Base-by-base conservation (phyloP, 2,329 filamentous ascomycete species). In the Clarireedia homoeocarpa region DNA sequence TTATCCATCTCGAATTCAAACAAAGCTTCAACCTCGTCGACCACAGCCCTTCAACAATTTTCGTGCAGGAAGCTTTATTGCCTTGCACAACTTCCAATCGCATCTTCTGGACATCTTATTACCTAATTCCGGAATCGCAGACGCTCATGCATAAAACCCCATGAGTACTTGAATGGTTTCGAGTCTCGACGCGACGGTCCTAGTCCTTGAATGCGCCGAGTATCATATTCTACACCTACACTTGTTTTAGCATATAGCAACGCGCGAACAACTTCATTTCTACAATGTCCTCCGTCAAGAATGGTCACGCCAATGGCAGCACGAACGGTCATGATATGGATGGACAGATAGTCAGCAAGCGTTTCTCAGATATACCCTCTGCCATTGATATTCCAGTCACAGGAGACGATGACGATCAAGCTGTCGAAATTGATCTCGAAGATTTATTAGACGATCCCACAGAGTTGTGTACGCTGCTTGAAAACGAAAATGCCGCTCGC, bases 381-480 rank as follows among this genome's bases (percentile, higher is more conserved):
- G 79, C 81, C 48, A 84, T 86, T 69, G 83, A 86, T 65, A 82
- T 86, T 58, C 83, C 83, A 15, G 81, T 85, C 7, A 80, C 83
- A 62, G 78, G 77, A 59, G 82, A 84, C 65, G 83, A 85, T 64
- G 83, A 85, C 62, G 70, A 71, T 30, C 82, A 91, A 67, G 83
- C 82, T 53, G 94, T 99, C 71, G 94, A 97, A 74, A 89, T 99
- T 67, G 89, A 95, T 69, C 83, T 97, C 53, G 87, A 91, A 69
- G 89, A 92, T 62, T 84, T 96, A 40, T 83, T 91, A 59, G 94
- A 97, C 70, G 94, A 97, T 69, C 89, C 90, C 20, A 96, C 89
- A 48, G 94, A 99, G 74, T 81, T 99, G 5, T 99, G 94, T 71
- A 94, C 89, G 30, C 80, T 99, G 51, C 84, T 99, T 61, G 92